phyloP scores from a whole-genome alignment of 176 grass and related monocot species.

The Rhynchospora tenuis region DNA sequence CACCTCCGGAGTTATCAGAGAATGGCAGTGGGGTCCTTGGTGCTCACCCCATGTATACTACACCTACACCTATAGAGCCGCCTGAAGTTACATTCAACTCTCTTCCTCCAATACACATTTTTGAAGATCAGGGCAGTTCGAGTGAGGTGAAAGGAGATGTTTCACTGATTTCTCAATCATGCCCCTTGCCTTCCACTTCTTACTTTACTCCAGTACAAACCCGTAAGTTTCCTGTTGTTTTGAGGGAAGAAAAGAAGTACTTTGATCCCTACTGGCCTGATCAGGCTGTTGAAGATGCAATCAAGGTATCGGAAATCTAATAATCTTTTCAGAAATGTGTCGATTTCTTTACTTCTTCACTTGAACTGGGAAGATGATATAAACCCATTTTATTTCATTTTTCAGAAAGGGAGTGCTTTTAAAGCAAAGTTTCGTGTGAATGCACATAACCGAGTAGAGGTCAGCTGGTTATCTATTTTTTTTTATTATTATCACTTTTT shows the following conservation, averaged over 20 bases:
- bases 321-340: background rate
- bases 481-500: background rate
- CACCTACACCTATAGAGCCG: background rate
- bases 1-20: background rate
- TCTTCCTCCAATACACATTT: constrained; percentile 48
- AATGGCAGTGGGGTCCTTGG: constrained; percentile 27
- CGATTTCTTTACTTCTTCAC: background rate
- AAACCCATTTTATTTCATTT: background rate
- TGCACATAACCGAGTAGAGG: constrained; percentile 79
- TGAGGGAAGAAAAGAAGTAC: constrained; percentile 5
- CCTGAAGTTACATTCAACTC: constrained; percentile 48
- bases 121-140: background rate
- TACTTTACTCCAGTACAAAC: background rate
- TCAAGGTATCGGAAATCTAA: constrained; percentile 49
- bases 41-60: background rate
- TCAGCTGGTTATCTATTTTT: background rate
- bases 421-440: constrained; percentile 72
- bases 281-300: constrained; percentile 49
- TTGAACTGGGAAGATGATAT: background rate
- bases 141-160: constrained; percentile 14
- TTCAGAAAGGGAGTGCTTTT: constrained; percentile 70
- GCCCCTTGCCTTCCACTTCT: constrained; percentile 41
- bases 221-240: background rate
- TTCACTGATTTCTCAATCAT: constrained; percentile 43
- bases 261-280: constrained; percentile 69